Evolutionary conservation across 768 basidiomycete species (phyloP).

Genomic region (Collybia nuda): DNA sequence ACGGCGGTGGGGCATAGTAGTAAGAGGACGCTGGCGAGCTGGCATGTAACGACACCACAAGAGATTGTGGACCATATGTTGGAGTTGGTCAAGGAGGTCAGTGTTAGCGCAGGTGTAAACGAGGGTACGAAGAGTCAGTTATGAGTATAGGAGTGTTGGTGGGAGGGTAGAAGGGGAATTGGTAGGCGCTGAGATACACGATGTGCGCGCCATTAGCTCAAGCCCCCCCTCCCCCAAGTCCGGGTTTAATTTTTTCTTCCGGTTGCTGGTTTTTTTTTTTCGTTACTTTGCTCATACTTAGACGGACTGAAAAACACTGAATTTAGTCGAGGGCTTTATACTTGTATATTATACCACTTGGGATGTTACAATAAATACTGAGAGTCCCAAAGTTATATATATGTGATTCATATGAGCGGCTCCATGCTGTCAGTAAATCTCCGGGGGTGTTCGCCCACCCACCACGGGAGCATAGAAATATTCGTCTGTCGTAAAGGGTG

Average conservation of each 20-base stretch:
- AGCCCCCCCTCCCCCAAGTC: not conserved
- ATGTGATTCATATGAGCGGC: too few relatives aligned
- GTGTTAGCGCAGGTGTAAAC: not conserved
- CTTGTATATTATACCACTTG: not conserved
- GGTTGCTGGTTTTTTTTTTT: not conserved
- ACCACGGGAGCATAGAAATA: too few relatives aligned
- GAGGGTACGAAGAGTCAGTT: not conserved
- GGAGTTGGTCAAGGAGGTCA: conserved; percentile 45
- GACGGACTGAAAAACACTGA: too few relatives aligned
- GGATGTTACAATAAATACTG: not conserved
- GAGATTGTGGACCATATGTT: conserved; percentile 86
- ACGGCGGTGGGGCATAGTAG: conserved; percentile 90
- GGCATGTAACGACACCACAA: conserved; percentile 88
- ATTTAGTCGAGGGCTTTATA: not conserved
- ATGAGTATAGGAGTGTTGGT: not conserved
- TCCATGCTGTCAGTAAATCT: too few relatives aligned
- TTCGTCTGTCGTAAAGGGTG: too few relatives aligned
- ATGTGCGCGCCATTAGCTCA: not conserved
- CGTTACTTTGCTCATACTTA: too few relatives aligned
- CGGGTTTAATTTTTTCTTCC: not conserved
- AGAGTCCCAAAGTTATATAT: not conserved
- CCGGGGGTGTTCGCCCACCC: too few relatives aligned
- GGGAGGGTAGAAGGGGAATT: not conserved
- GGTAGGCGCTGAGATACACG: not conserved
- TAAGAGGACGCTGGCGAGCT: conserved; percentile 87